Evolutionary conservation across 805 yeast genomes (phyloP).

Genomic region (Kodamaea lidongshanica): DNA sequence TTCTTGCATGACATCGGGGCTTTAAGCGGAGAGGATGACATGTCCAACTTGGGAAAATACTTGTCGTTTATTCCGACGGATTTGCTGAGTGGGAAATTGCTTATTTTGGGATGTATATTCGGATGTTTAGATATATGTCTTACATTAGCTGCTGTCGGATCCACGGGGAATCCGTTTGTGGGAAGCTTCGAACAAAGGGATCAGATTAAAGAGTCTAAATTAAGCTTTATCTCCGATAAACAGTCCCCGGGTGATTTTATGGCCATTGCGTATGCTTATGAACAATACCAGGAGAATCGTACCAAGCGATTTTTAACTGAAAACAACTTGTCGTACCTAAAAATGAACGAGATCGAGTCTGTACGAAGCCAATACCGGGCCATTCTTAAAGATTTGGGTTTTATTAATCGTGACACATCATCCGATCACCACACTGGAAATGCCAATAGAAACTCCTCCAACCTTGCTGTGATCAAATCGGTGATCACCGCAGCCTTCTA

Average conservation of each 20-base stretch:
- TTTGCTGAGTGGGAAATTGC: constrained; percentile 73
- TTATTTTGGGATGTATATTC: constrained; percentile 74
- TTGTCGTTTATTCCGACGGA: constrained; percentile 82
- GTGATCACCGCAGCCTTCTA: constrained; percentile 75
- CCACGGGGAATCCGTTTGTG: constrained; percentile 70
- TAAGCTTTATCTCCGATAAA: constrained; percentile 31
- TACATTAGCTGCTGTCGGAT: constrained; percentile 72
- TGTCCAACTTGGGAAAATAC: constrained; percentile 76
- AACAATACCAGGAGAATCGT: constrained; percentile 41
- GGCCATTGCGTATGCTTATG: constrained; percentile 56
- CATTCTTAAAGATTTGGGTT: constrained; percentile 71
- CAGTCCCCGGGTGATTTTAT: constrained; percentile 70
- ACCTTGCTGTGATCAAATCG: constrained; percentile 51
- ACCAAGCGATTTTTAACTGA: constrained; percentile 44
- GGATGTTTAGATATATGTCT: constrained; percentile 74
- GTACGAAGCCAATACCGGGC: constrained; percentile 64
- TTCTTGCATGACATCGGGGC: constrained; percentile 70
- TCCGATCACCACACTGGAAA: constrained; percentile 14
- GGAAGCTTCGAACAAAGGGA: constrained; percentile 60
- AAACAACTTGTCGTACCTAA: constrained; percentile 55
- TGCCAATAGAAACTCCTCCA: constrained; percentile 48
- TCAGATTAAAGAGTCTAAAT: constrained; percentile 44
- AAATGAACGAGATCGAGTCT: constrained; percentile 65
- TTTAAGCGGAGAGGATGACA: constrained; percentile 33
- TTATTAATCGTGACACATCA: constrained; percentile 51